A percentile compares a stretch with the other conserved stretches of the same genome.
Conservation (phyloP, 2,329 filamentous ascomycete genomes). For the Trichocomaceae sp. region DNA sequence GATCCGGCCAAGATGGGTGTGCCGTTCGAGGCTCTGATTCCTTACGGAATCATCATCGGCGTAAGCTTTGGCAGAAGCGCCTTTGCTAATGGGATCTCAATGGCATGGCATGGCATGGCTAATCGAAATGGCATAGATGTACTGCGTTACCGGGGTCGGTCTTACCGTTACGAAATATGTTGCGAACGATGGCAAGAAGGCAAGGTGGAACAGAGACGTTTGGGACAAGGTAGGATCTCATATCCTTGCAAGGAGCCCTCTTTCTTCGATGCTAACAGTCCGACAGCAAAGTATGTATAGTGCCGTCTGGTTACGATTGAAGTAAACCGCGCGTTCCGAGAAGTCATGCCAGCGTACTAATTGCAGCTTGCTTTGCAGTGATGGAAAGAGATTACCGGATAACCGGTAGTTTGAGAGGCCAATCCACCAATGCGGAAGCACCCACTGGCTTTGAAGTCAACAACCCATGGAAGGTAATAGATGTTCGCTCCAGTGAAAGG, state of each 20-base stretch:
- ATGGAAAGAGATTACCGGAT: conserved; percentile 60
- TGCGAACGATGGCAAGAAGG: conserved; percentile 58
- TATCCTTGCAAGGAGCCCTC: conserved; percentile 14
- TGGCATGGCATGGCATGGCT: too few species aligned
- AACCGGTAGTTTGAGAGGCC: conserved; percentile 55
- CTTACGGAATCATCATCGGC: conserved; percentile 57
- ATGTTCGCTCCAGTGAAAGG: background rate
- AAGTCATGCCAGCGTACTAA: background rate
- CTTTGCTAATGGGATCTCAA: conserved; percentile 3
- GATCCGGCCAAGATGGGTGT: conserved; percentile 50
- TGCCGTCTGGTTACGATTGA: conserved; percentile 23
- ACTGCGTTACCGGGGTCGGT: conserved; percentile 53
- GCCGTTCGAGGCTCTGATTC: conserved; percentile 59
- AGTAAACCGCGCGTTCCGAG: conserved; percentile 9
- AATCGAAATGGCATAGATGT: conserved; percentile 44
- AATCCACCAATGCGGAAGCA: conserved; percentile 53
- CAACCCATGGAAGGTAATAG: conserved; percentile 60
- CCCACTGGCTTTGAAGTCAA: conserved; percentile 59
- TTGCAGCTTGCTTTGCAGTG: conserved; percentile 41
- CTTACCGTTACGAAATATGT: conserved; percentile 53
- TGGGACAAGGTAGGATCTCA: conserved; percentile 56
- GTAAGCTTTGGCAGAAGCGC: conserved; percentile 36
- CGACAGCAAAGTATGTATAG: conserved; percentile 48
- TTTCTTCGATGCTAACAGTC: conserved; percentile 34
- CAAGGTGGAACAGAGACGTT: conserved; percentile 53